These are phyloP conservation scores for Euphrasia confusa DNA, from an alignment of 257 asterid species.

Conservation along the genomic window DNA sequence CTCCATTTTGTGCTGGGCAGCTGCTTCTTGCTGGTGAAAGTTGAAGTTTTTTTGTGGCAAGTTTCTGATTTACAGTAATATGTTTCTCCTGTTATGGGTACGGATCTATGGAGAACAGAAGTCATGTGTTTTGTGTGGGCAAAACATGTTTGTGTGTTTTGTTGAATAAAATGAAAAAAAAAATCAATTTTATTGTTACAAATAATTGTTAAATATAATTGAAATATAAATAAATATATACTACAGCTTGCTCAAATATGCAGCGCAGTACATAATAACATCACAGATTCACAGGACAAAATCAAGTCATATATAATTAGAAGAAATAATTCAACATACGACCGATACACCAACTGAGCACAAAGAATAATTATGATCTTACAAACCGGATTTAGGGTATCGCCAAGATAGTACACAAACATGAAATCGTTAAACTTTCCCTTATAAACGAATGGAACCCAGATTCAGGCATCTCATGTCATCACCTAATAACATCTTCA, in stretches of 20 bases:
- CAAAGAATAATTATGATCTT: not conserved
- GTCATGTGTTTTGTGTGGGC: constrained; percentile 23
- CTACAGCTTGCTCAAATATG: too few relatives aligned
- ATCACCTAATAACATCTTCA: constrained; percentile 20
- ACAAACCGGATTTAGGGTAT: not conserved
- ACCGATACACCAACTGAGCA: not conserved
- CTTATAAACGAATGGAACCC: not conserved
- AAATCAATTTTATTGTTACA: too few relatives aligned
- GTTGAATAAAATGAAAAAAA: too few relatives aligned
- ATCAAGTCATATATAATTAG: not conserved
- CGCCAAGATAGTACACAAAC: not conserved
- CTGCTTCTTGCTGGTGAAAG: not conserved
- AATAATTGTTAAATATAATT: too few relatives aligned
- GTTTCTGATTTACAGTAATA: not conserved
- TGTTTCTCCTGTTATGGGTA: not conserved
- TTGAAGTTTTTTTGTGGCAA: constrained; percentile 3
- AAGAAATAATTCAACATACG: not conserved
- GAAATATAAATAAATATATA: not conserved
- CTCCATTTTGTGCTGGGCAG: constrained; percentile 27
- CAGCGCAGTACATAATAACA: too few relatives aligned
- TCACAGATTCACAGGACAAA: not conserved
- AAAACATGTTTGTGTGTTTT: not conserved
- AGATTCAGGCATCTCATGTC: not conserved
- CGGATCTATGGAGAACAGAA: not conserved
- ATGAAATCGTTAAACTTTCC: too few relatives aligned